phyloP scores from a whole-genome alignment of 202 grass and related monocot genomes.

The Panicum hallii region DNA sequence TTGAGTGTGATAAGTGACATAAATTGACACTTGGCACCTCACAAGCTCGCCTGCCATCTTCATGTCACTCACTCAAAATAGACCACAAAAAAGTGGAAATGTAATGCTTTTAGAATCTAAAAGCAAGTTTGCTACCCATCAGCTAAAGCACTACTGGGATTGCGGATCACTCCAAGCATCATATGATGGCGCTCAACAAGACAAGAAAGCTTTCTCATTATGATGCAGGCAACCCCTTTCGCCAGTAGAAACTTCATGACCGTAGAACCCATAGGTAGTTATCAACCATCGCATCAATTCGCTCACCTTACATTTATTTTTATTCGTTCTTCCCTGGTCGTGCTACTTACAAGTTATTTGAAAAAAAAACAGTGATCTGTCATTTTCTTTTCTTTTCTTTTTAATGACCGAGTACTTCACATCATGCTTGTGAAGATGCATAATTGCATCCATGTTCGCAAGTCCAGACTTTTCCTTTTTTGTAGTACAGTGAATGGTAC shows the following conservation, averaged over 20 bases:
- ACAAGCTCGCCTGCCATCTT: background rate
- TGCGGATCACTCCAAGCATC: constrained; percentile 51
- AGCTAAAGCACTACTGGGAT: constrained; percentile 47
- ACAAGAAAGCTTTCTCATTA: constrained; percentile 44
- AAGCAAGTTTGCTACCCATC: constrained; percentile 40
- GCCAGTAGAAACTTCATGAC: constrained; percentile 31
- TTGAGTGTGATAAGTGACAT: background rate
- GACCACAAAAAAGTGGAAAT: constrained; percentile 36
- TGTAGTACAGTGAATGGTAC: background rate
- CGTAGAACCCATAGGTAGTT: constrained; percentile 10
- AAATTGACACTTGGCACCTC: constrained; percentile 13
- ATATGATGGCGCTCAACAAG: constrained; percentile 42
- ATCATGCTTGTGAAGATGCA: background rate
- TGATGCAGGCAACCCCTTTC: constrained; percentile 38
- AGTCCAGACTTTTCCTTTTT: background rate
- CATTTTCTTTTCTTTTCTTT: background rate
- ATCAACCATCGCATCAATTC: constrained; percentile 28
- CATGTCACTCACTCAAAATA: constrained; percentile 10
- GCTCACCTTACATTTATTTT: background rate
- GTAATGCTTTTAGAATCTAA: constrained; percentile 39
- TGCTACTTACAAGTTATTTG: constrained; percentile 9
- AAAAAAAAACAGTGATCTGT: background rate
- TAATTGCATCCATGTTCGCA: constrained; percentile 10
- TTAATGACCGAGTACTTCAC: background rate
- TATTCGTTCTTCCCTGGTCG: background rate